Evolutionary conservation across 768 basidiomycete genomes (phyloP), one percentile per base, ranked within the genome.

Genomic region (Scleroderma bovista): DNA sequence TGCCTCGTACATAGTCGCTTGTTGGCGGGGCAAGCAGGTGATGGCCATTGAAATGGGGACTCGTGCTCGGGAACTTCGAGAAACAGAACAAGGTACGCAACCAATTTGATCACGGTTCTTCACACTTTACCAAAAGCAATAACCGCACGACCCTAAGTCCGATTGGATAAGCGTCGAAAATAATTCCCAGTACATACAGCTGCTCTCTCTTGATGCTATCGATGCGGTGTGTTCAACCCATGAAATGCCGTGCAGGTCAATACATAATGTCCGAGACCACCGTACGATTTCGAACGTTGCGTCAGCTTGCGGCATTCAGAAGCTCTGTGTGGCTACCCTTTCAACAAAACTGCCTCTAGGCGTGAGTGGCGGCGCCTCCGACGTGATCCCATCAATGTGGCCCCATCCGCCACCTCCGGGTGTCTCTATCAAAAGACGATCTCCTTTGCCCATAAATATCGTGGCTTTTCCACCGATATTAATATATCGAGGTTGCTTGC

Each of bases 391-490:
- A 22, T 51, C 57, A 1, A 64, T 60, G 7, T 56, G 50, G 7
- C 93, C 93, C 88, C 88, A 95, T 3, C 83, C 93, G 7, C 93
- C 93, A 9, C 86, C 93, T 1, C 93, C 93, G 0, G 93, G 93
- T 0, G 93, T 94, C 69, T 93, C 83, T 44, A 95, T 81, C 51
- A 85, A 57, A 51, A 96, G 63, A 44, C 75, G 73, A 61, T 96
- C 93, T 6, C 91, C 88, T 59, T 90, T 88, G 33, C 89, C 88
- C 86, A 94, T 93, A 72, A 78, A 80, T 44, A 93, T 77, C 2
- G 86, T 87, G 40, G 84, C 88, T 65, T 94, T 93, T 10, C 91
- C 89, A 8, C 93, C 93, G 38, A 96, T 83, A 64, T 93, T 94
- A 58, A 95, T 86, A 31, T 78, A 71, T 19, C 88, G 67, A 23